A percentile compares a stretch with the other conserved stretches of the same genome.
phyloP scores from a whole-genome alignment of 371 early-diverging fungal species.

The Zychaea mexicana region DNA sequence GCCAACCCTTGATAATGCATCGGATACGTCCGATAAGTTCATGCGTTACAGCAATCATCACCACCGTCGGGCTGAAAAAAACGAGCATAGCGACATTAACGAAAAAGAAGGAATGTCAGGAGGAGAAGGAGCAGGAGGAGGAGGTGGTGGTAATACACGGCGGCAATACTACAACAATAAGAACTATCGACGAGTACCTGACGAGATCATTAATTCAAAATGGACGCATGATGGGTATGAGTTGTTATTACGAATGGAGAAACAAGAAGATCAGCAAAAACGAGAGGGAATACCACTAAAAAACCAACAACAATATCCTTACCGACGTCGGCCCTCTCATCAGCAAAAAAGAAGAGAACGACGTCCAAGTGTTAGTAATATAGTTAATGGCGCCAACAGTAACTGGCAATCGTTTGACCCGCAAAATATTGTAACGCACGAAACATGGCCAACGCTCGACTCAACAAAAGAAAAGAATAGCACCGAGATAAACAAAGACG shows the following conservation, averaged over 20 bases:
- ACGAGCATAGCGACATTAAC: background rate
- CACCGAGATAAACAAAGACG: background rate
- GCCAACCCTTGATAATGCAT: background rate
- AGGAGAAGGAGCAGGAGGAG: background rate
- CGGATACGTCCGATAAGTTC: background rate
- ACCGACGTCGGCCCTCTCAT: background rate
- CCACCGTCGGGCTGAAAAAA: too few species aligned
- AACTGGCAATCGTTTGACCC: background rate
- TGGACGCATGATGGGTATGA: conserved; percentile 52
- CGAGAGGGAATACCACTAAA: background rate
- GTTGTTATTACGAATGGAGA: conserved; percentile 36
- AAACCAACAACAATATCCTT: background rate
- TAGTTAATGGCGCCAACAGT: background rate
- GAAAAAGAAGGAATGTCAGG: conserved; percentile 24
- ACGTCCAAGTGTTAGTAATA: background rate
- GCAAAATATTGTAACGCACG: background rate
- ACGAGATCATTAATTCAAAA: conserved; percentile 25
- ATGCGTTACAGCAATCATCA: background rate
- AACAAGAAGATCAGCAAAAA: conserved; percentile 23
- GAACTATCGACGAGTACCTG: conserved; percentile 7
- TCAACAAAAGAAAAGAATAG: background rate
- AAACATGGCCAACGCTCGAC: background rate
- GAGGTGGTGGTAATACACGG: background rate
- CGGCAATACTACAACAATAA: background rate
- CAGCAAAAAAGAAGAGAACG: background rate